phyloP scores from a whole-genome alignment of 1,284 basidiomycete genomes.

The Takashimella tepidaria region DNA sequence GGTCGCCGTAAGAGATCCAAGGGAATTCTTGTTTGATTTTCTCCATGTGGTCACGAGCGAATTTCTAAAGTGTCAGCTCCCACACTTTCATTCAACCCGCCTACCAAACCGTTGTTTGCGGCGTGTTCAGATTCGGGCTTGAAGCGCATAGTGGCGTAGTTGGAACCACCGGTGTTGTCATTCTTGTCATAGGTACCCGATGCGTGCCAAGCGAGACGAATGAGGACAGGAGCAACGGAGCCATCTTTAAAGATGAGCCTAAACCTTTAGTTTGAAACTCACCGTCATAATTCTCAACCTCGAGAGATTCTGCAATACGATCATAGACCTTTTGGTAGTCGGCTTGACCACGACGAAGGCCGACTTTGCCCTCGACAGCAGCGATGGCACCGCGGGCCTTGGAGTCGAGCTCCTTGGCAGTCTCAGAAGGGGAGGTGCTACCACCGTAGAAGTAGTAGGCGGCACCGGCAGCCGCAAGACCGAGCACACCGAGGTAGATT shows the following conservation, averaged over 20 bases:
- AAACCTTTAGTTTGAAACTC: constrained; percentile 21
- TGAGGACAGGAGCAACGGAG: constrained; percentile 81
- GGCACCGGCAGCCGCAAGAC: constrained; percentile 36
- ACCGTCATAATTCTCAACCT: constrained; percentile 82
- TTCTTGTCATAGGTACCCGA: constrained; percentile 90
- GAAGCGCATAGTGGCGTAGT: constrained; percentile 95
- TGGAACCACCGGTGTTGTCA: constrained; percentile 76
- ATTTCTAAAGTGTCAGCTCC: constrained; percentile 42
- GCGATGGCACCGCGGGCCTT: constrained; percentile 59
- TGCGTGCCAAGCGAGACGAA: constrained; percentile 91
- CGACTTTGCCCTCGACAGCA: constrained; percentile 55
- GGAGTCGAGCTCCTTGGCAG: constrained; percentile 54
- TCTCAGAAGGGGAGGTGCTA: constrained; percentile 42
- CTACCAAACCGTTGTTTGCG: constrained; percentile 77
- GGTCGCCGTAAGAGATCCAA: constrained; percentile 90
- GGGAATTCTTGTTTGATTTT: constrained; percentile 72
- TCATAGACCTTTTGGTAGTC: constrained; percentile 95
- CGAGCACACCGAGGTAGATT: constrained; percentile 28
- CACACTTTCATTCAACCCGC: constrained; percentile 11
- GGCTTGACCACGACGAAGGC: constrained; percentile 46
- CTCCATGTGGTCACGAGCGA: constrained; percentile 81
- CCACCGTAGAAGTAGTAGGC: constrained; percentile 46
- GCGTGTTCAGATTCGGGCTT: constrained; percentile 75
- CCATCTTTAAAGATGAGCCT: constrained; percentile 58
- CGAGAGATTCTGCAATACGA: constrained; percentile 67